Conservation (phyloP, 495 filamentous ascomycete species). For the Rostrohypoxylon terebratum region DNA sequence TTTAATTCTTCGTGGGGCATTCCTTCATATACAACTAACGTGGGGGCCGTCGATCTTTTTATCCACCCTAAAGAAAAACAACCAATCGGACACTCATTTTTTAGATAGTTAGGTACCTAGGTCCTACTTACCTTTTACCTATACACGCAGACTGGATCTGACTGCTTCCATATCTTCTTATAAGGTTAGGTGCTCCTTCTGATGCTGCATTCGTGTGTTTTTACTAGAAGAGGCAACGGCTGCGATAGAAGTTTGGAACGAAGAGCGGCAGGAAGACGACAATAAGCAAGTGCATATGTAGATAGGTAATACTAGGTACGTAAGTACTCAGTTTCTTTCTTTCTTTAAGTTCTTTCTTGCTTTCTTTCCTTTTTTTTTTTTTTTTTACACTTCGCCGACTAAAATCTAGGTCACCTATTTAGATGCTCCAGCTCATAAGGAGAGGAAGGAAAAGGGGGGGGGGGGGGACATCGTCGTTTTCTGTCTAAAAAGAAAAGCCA, state of each 20-base stretch:
- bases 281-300: too few relatives aligned
- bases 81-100: slow-evolving; percentile 33
- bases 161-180: slow-evolving; percentile 35
- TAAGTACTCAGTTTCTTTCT: too few relatives aligned
- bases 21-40: slow-evolving; percentile 16
- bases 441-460: too few relatives aligned
- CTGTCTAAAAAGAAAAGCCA: too few relatives aligned
- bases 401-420: too few relatives aligned
- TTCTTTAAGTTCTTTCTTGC: neutral
- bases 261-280: neutral
- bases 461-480: too few relatives aligned
- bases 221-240: slow-evolving; percentile 38
- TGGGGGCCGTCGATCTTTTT: slow-evolving; percentile 47
- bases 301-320: too few relatives aligned
- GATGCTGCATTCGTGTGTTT: slow-evolving; percentile 31
- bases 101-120: slow-evolving; percentile 14
- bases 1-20: slow-evolving; percentile 18
- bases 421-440: too few relatives aligned
- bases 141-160: slow-evolving; percentile 39
- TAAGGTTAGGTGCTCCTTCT: slow-evolving; percentile 39
- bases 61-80: slow-evolving; percentile 24
- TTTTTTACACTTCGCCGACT: too few relatives aligned
- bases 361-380: too few relatives aligned
- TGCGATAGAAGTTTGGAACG: neutral
- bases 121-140: too few relatives aligned